These are phyloP conservation scores for Pythium plurisporium DNA, from an alignment of 352 stramenopile species.

Conservation along the genomic window DNA sequence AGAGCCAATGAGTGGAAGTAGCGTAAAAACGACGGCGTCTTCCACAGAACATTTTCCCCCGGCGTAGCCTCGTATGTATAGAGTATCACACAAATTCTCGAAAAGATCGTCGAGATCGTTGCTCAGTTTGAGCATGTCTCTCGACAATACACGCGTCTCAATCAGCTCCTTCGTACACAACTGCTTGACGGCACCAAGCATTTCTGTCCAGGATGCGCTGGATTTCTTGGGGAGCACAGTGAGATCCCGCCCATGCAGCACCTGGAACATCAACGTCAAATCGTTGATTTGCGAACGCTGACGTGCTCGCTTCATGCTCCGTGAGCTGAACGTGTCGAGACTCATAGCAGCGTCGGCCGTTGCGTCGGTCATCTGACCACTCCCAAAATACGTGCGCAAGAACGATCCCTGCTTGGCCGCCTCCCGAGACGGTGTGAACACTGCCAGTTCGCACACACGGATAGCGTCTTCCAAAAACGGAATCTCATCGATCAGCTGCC, in stretches of 20 bases:
- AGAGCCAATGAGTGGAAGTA: background rate
- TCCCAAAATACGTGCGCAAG: slow-evolving; percentile 24
- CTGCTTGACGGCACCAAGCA: background rate
- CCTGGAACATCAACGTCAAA: background rate
- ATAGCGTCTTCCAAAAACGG: slow-evolving; percentile 28
- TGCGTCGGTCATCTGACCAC: too few relatives aligned
- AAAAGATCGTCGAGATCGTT: slow-evolving; percentile 20
- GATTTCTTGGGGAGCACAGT: background rate
- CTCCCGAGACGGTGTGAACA: slow-evolving; percentile 27
- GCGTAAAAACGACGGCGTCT: background rate
- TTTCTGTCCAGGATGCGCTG: background rate
- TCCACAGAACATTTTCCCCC: too few relatives aligned
- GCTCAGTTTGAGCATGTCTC: slow-evolving; percentile 27
- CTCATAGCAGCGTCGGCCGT: background rate
- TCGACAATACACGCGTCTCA: slow-evolving; percentile 25
- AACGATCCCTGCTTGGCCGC: slow-evolving; percentile 21
- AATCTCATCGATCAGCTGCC: slow-evolving; percentile 12
- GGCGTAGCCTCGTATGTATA: too few relatives aligned
- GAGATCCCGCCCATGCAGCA: background rate
- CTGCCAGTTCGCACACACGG: slow-evolving; percentile 18
- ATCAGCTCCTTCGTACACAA: slow-evolving; percentile 26
- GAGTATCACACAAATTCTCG: background rate
- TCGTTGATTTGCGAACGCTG: background rate
- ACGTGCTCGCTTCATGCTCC: background rate
- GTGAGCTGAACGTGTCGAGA: background rate